phyloP scores from a whole-genome alignment of 2,329 filamentous ascomycete species.

The Huntiella omanensis region DNA sequence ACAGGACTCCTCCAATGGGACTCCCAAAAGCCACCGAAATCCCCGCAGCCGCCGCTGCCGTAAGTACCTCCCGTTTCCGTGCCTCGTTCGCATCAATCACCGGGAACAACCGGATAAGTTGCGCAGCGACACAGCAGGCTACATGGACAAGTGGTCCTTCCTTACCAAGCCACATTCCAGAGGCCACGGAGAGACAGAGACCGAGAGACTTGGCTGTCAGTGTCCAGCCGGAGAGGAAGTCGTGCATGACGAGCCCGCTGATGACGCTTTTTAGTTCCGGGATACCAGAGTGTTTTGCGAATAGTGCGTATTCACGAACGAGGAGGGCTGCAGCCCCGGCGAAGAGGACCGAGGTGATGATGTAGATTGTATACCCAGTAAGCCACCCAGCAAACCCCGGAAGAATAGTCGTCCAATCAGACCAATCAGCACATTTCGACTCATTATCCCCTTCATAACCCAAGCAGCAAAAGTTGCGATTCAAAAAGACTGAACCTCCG shows the following conservation, averaged over 20 bases:
- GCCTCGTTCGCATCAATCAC: conserved; percentile 79
- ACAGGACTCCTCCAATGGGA: conserved; percentile 83
- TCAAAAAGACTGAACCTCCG: conserved; percentile 78
- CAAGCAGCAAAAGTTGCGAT: conserved; percentile 81
- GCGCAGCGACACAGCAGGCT: conserved; percentile 85
- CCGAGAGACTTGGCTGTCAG: conserved; percentile 78
- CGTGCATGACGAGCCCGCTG: conserved; percentile 78
- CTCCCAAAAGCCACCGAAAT: conserved; percentile 91
- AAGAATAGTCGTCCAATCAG: conserved; percentile 61
- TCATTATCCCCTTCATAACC: conserved; percentile 73
- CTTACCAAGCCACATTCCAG: conserved; percentile 91
- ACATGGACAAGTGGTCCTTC: conserved; percentile 92
- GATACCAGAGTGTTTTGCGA: conserved; percentile 89
- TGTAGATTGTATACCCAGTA: conserved; percentile 73
- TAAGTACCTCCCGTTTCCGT: conserved; percentile 81
- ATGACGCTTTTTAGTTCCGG: conserved; percentile 95
- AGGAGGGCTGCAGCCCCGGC: conserved; percentile 60
- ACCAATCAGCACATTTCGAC: conserved; percentile 72
- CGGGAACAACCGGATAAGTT: conserved; percentile 78
- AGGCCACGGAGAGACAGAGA: conserved; percentile 74
- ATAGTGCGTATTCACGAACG: conserved; percentile 66
- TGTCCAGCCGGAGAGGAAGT: conserved; percentile 77
- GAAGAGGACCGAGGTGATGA: conserved; percentile 68
- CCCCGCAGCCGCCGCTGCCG: conserved; percentile 76
- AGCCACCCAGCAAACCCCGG: conserved; percentile 47